phyloP scores from a whole-genome alignment of 1,284 basidiomycete genomes.

The Trichosporon faecale region DNA sequence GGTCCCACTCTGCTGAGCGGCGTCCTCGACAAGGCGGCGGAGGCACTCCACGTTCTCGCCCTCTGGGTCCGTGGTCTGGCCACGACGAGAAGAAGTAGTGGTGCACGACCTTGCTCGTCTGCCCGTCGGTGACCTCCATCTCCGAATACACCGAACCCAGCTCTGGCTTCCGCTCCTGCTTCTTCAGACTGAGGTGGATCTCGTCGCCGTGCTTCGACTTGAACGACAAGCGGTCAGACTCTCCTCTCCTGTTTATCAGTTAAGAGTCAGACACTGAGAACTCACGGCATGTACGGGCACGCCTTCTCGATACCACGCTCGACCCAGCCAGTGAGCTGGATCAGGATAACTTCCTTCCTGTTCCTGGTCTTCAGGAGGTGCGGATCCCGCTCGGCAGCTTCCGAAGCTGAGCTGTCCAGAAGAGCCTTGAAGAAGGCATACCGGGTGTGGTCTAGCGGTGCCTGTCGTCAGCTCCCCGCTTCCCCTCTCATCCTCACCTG shows the following conservation, averaged over 20 bases:
- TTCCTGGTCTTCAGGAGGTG: neutral
- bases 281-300: conserved; percentile 43
- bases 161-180: neutral
- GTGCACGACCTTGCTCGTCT: conserved; percentile 23
- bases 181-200: neutral
- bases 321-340: conserved; percentile 46
- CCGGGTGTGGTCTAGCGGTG: conserved; percentile 38
- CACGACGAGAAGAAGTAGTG: conserved; percentile 48
- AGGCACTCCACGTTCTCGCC: conserved; percentile 34
- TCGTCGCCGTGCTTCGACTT: neutral
- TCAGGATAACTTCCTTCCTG: conserved; percentile 31
- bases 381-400: neutral
- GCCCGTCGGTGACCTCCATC: conserved; percentile 15
- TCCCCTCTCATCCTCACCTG: conserved; percentile 34
- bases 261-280: neutral
- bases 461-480: conserved; percentile 27
- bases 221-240: neutral
- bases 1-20: conserved; percentile 22
- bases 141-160: conserved; percentile 22
- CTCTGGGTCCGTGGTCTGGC: conserved; percentile 47
- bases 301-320: conserved; percentile 43
- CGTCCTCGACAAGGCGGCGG: conserved; percentile 28
- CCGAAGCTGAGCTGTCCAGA: conserved; percentile 27
- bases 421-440: conserved; percentile 41
- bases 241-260: neutral